phyloP scores from a whole-genome alignment of 1,284 basidiomycete genomes.

The Fomitiporia mediterranea region DNA sequence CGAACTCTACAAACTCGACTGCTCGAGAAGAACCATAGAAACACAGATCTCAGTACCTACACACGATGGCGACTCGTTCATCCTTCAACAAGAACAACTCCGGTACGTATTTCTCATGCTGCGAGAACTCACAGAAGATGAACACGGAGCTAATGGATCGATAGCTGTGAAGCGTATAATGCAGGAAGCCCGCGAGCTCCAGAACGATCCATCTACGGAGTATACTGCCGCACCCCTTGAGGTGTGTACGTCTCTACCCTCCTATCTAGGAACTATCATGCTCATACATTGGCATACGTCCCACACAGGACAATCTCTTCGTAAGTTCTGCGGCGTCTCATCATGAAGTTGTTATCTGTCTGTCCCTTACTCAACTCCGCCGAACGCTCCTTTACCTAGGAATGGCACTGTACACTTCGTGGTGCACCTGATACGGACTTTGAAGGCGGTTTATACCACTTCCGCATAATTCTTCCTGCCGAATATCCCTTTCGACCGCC shows the following conservation, averaged over 20 bases:
- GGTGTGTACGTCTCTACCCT: conserved; percentile 41
- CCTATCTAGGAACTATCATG: neutral
- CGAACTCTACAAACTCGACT: too few relatives aligned
- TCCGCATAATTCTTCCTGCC: conserved; percentile 85
- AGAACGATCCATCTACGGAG: conserved; percentile 75
- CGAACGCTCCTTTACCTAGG: conserved; percentile 42
- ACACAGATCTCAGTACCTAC: neutral
- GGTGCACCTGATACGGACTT: conserved; percentile 87
- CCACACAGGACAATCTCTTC: conserved; percentile 71
- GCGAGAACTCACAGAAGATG: neutral
- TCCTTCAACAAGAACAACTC: conserved; percentile 81
- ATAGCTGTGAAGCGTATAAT: conserved; percentile 92
- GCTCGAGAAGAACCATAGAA: too few relatives aligned
- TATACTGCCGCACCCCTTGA: conserved; percentile 86
- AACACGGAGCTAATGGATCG: neutral
- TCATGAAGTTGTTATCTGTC: neutral
- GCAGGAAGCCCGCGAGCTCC: conserved; percentile 89
- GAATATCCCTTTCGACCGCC: conserved; percentile 95
- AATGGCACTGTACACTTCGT: conserved; percentile 97
- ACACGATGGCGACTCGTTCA: conserved; percentile 28
- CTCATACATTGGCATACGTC: neutral
- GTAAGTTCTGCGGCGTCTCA: conserved; percentile 39
- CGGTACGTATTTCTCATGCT: conserved; percentile 39
- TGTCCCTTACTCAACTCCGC: neutral
- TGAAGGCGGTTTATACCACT: conserved; percentile 89